phyloP scores from a whole-genome alignment of 176 grass and related monocot genomes.

The Pontederia crassipes region DNA sequence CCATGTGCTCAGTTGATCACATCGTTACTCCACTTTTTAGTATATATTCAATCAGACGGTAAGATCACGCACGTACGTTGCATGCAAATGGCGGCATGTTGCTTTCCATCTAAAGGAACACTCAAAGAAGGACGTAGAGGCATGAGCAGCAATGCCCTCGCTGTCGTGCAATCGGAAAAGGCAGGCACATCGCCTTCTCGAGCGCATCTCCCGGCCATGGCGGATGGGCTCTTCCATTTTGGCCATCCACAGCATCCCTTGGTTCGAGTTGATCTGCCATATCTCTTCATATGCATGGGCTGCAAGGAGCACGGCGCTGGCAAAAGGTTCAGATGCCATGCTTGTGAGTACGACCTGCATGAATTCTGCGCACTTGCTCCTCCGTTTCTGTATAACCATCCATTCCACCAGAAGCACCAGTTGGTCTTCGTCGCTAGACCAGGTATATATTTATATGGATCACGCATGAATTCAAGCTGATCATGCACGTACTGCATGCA shows the following conservation, averaged over 20 bases:
- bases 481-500: neutral
- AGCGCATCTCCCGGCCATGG: neutral
- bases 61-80: no score
- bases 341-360: constrained; percentile 68
- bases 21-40: neutral
- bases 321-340: constrained; percentile 66
- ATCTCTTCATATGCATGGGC: constrained; percentile 71
- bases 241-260: constrained; percentile 75
- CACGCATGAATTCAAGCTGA: neutral
- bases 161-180: constrained; percentile 29
- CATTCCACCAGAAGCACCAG: constrained; percentile 52
- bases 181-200: constrained; percentile 20
- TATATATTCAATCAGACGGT: neutral
- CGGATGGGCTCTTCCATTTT: constrained; percentile 48
- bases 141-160: constrained; percentile 34
- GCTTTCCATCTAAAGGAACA: neutral
- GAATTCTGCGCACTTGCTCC: constrained; percentile 81
- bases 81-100: neutral
- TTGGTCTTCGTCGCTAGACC: constrained; percentile 57
- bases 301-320: constrained; percentile 90
- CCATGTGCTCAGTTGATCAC: neutral
- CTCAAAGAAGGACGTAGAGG: neutral
- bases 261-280: constrained; percentile 42
- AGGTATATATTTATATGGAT: constrained; percentile 15
- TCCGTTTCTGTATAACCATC: constrained; percentile 50